These are phyloP conservation scores for Nicotiana paniculata DNA, from an alignment of 257 asterid species.

Conservation along the genomic window DNA sequence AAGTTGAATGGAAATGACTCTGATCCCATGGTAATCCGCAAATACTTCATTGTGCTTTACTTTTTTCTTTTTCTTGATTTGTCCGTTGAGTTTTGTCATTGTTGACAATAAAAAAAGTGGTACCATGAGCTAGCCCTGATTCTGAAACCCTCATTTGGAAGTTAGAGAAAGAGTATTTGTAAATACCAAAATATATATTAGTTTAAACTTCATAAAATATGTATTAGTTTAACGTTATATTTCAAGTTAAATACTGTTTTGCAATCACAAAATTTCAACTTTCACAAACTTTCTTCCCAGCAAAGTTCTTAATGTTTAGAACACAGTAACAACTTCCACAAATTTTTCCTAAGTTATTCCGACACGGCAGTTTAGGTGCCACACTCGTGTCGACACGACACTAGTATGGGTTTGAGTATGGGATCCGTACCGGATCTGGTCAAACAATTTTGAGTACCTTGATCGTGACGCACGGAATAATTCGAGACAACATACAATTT, in stretches of 20 bases:
- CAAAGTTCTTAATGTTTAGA: background rate
- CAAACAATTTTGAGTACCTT: no score
- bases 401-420: no score
- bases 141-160: no score
- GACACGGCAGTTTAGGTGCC: no score
- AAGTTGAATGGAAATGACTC: conserved; percentile 12
- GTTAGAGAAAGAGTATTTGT: no score
- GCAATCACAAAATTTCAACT: background rate
- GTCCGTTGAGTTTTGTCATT: background rate
- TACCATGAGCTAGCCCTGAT: no score
- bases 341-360: background rate
- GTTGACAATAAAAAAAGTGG: background rate
- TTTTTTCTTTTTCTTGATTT: background rate
- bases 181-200: no score
- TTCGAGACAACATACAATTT: no score
- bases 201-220: no score
- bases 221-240: background rate
- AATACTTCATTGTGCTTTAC: background rate
- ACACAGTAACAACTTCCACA: background rate
- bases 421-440: no score
- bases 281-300: background rate
- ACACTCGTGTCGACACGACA: no score
- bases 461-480: no score
- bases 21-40: conserved; percentile 35
- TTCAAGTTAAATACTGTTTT: background rate